These are phyloP conservation scores for Diophrys sp. DNA, from an alignment of 73 alveolate species.

Conservation along the genomic window DNA sequence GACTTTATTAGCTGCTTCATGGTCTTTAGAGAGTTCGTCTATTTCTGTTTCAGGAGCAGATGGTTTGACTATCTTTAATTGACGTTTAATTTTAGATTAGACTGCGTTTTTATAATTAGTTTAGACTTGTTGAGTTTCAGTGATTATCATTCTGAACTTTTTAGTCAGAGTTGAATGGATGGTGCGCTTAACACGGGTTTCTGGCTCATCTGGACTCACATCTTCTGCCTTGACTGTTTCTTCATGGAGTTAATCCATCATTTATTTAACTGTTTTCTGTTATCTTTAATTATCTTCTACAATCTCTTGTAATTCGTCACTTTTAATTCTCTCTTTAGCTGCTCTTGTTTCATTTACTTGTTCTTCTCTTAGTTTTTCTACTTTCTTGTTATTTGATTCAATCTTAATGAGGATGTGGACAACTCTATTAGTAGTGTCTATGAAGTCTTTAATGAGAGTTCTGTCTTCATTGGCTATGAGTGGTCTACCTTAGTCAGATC, in stretches of 20 bases:
- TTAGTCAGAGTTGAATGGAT: constrained; percentile 45
- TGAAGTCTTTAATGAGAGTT: neutral
- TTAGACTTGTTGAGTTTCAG: constrained; percentile 37
- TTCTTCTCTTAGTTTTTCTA: neutral
- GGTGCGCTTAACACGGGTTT: constrained; percentile 43
- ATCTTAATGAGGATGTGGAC: neutral
- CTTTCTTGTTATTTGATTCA: constrained; percentile 5
- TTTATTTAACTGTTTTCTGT: constrained; percentile 7
- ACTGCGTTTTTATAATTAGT: constrained; percentile 52
- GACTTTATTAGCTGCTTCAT: constrained; percentile 51
- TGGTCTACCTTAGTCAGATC: neutral
- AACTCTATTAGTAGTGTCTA: neutral
- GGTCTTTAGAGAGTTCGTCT: constrained; percentile 47
- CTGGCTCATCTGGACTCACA: constrained; percentile 49
- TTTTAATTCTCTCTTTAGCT: constrained; percentile 13
- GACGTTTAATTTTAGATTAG: constrained; percentile 44
- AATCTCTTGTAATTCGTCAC: constrained; percentile 11
- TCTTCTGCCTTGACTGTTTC: constrained; percentile 7
- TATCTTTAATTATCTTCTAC: constrained; percentile 6
- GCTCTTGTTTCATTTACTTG: constrained; percentile 19
- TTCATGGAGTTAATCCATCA: neutral
- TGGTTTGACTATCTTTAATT: constrained; percentile 43
- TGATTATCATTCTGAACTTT: constrained; percentile 52
- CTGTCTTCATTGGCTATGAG: constrained; percentile 5
- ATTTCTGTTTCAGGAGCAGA: constrained; percentile 58